A percentile compares a stretch with the other conserved stretches of the same genome.
These are phyloP conservation scores for Cochlearia excelsa DNA, from an alignment of 345 rosid species.

Conservation along the genomic window DNA sequence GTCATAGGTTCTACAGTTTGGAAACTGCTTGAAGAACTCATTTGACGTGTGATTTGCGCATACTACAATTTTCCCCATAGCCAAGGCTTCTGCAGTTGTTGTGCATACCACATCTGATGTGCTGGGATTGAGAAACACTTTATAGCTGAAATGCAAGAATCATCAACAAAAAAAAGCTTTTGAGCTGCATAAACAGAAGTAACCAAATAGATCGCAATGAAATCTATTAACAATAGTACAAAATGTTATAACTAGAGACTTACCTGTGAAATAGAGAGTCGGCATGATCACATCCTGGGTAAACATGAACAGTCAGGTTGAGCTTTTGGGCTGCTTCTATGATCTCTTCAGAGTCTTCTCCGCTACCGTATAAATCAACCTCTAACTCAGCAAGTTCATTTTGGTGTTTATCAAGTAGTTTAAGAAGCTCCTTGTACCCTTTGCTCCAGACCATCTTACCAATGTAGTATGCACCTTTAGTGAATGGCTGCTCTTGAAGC, in stretches of 20 bases:
- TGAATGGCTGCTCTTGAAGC: conserved; percentile 49
- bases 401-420: conserved; percentile 65
- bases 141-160: conserved; percentile 53
- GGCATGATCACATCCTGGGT: conserved; percentile 86
- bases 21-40: conserved; percentile 72
- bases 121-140: conserved; percentile 95
- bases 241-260: conserved; percentile 33
- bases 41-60: conserved; percentile 50
- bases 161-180: too few species aligned
- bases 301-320: conserved; percentile 53
- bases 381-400: conserved; percentile 64
- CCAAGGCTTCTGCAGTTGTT: conserved; percentile 94
- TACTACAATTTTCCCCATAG: conserved; percentile 80
- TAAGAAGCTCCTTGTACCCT: conserved; percentile 88
- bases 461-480: conserved; percentile 82
- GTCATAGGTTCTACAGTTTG: conserved; percentile 64
- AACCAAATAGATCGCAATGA: not conserved
- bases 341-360: conserved; percentile 79
- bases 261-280: conserved; percentile 87
- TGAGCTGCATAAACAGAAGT: too few species aligned
- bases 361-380: conserved; percentile 79
- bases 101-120: conserved; percentile 98
- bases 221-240: not conserved
- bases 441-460: conserved; percentile 99
- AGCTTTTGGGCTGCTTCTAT: conserved; percentile 62